phyloP scores from a whole-genome alignment of 1,139 yeast genomes.

The Yamadazyma sp. region DNA sequence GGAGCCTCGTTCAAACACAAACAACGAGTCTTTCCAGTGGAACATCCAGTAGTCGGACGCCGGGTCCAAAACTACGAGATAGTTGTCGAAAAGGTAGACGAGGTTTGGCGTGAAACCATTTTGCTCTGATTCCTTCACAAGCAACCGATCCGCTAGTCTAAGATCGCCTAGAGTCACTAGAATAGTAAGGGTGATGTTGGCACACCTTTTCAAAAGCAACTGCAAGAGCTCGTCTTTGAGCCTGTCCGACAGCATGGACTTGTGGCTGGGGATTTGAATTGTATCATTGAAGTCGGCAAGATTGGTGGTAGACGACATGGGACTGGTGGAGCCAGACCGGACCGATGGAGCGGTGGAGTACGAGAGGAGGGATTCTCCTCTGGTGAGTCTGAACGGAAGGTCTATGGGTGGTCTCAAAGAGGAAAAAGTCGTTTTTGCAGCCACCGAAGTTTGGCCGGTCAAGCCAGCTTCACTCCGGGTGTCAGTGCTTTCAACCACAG shows the following conservation, averaged over 20 bases:
- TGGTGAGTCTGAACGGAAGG: constrained; percentile 7
- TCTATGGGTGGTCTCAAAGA: constrained; percentile 2
- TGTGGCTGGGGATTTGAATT: constrained; percentile 23
- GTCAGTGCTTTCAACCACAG: no score
- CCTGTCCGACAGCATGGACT: constrained; percentile 15
- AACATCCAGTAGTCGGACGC: constrained; percentile 3
- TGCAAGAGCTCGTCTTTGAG: constrained; percentile 31
- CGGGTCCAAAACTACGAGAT: constrained; percentile 20
- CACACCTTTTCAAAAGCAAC: constrained; percentile 25
- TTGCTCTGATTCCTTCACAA: constrained; percentile 14
- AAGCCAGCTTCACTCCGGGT: no score
- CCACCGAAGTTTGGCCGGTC: no score
- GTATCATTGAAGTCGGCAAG: constrained; percentile 16
- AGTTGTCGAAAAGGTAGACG: constrained; percentile 37
- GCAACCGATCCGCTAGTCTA: constrained; percentile 37
- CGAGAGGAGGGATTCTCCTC: constrained; percentile 12
- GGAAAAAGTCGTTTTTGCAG: background rate
- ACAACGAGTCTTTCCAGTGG: constrained; percentile 6
- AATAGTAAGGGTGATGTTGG: constrained; percentile 23
- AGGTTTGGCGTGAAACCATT: constrained; percentile 11
- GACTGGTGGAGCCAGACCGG: constrained; percentile 19
- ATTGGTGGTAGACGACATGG: constrained; percentile 19
- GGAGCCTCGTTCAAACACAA: constrained; percentile 10
- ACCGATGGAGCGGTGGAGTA: background rate
- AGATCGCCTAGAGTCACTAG: constrained; percentile 35